These are phyloP conservation scores for Quercus robur DNA, from an alignment of 306 rosid species.

Conservation along the genomic window DNA sequence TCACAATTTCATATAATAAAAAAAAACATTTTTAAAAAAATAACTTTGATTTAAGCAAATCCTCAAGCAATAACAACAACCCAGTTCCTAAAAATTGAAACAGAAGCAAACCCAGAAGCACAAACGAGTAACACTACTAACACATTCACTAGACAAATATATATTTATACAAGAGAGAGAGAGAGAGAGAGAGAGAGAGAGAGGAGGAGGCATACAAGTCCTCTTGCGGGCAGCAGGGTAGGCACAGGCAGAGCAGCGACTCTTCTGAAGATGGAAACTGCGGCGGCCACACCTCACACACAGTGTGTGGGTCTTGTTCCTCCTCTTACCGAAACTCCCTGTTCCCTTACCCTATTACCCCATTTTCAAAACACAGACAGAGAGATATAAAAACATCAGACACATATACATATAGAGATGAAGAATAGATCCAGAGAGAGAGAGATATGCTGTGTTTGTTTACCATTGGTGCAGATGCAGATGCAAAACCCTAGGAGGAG, in stretches of 20 bases:
- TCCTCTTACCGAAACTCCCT: constrained; percentile 94
- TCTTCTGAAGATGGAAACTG: constrained; percentile 96
- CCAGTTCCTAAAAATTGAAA: too few relatives aligned
- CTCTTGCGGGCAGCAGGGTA: constrained; percentile 94
- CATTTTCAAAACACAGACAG: too few relatives aligned
- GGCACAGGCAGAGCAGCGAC: constrained; percentile 92
- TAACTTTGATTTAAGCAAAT: too few relatives aligned
- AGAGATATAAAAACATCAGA: background rate
- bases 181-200: too few relatives aligned
- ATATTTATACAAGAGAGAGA: background rate
- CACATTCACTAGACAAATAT: background rate
- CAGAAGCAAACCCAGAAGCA: too few relatives aligned
- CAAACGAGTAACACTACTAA: too few relatives aligned
- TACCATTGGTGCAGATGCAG: constrained; percentile 59
- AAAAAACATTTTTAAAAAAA: too few relatives aligned
- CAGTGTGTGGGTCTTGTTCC: constrained; percentile 98
- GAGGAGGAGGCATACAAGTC: constrained; percentile 43
- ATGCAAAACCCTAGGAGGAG: constrained; percentile 39
- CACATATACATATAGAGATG: background rate
- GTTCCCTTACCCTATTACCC: constrained; percentile 85
- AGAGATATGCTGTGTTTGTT: too few relatives aligned
- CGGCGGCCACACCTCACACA: constrained; percentile 99
- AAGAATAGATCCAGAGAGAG: background rate
- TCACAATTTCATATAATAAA: too few relatives aligned
- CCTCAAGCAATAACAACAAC: too few relatives aligned